Evolutionary conservation across 1,284 basidiomycete genomes (phyloP).

Genomic region (Uromyces viciae-fabae): DNA sequence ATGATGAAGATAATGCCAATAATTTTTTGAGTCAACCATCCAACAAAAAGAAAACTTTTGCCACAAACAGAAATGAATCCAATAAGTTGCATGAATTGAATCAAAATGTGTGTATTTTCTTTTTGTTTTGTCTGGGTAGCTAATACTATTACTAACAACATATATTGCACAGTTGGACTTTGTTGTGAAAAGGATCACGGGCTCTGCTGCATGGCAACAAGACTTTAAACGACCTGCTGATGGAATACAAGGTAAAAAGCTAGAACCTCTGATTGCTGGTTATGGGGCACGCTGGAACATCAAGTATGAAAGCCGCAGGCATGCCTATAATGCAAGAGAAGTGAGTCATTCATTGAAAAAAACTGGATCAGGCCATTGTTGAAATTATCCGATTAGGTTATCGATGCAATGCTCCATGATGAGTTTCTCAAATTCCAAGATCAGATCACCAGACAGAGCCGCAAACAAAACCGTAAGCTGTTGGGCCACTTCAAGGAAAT

Average conservation of each 20-base stretch:
- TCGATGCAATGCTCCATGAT: conserved; percentile 9
- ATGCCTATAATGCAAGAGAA: conserved; percentile 17
- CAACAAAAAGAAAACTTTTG: too few relatives aligned
- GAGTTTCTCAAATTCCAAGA: conserved; percentile 5
- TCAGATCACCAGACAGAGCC: not conserved
- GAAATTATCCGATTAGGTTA: too few relatives aligned
- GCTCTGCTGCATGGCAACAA: not conserved
- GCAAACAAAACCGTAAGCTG: not conserved
- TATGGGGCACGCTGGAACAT: conserved; percentile 16
- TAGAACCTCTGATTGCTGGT: not conserved
- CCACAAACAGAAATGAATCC: too few relatives aligned
- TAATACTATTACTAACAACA: too few relatives aligned
- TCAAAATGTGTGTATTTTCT: too few relatives aligned
- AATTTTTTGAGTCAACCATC: too few relatives aligned
- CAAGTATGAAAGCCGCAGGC: conserved; percentile 3
- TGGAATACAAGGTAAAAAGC: not conserved
- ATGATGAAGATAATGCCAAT: too few relatives aligned
- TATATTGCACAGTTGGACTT: conserved; percentile 23
- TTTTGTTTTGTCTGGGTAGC: too few relatives aligned
- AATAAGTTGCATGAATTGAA: too few relatives aligned
- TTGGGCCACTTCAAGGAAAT: conserved; percentile 10
- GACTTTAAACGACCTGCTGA: not conserved
- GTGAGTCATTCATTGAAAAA: not conserved
- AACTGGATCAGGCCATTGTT: not conserved
- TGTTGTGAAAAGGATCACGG: not conserved